Base-by-base conservation (phyloP, 257 asterid genomes). In the Jasminum sambac region DNA sequence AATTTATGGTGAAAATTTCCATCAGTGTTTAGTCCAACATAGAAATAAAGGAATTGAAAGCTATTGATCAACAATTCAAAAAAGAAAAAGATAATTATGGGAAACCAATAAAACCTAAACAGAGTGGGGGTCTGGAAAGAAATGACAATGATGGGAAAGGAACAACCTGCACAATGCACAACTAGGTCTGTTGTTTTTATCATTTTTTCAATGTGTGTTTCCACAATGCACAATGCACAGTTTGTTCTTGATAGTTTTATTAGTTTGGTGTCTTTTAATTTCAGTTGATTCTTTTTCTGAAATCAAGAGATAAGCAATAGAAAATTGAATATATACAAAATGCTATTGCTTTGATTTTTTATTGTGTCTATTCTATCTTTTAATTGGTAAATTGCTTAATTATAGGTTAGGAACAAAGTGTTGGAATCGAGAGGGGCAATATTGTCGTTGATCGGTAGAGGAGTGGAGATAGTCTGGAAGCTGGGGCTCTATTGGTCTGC, bases 401-500 rank as follows among this genome's bases (percentile, higher is more conserved):
- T 69, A 4, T 70, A 94, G 99, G 96, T 95, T 78, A 87, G 91
- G 76, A 85, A 65, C 75, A 95, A 87, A 86, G 99, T 95, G 19
- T 81, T 95, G 82, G 98, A 84, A 78, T 95, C 99, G 17, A 88
- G 93, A 81, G 99, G 98, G 63, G 85, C 87, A 37, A 78, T 88
- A 74, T 82, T 89, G 80, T 95, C 99, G 16, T 78, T 95, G 67
- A 64, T 91, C 72, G 95, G 95, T 64, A 88, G 99, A 74, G 98
- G 99, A 63, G 85, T 95, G 63, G 88, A 95, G 87, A 95, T 95
- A 74, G 96, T 95, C 19, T 95, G 98, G 98, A 91, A 72, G 73
- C 88, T 95, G 84, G 99, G 99, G 52, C 67, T 95, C 44, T 95
- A 95, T 70, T 95, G 98, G 98, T 91, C 96, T 19, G 71, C 87